Conservation (phyloP, 2,329 filamentous ascomycete species). For the Zasmidium cellare region DNA sequence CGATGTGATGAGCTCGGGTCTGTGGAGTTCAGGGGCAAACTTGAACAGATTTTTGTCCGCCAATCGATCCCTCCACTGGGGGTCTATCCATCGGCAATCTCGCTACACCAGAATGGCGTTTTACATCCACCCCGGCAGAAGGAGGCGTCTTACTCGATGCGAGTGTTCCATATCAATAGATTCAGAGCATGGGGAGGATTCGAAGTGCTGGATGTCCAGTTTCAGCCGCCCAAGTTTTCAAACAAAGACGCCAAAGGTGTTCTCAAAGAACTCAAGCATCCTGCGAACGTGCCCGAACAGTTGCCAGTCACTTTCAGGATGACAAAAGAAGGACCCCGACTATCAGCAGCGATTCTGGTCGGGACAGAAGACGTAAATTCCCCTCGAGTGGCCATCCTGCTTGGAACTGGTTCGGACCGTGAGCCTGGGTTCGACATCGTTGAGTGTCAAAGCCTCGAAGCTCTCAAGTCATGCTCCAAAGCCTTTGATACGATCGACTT, state of each 20-base stretch:
- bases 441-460: conserved; percentile 1
- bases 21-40: conserved; percentile 1
- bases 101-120: neutral
- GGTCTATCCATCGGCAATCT: neutral
- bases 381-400: conserved; percentile 3
- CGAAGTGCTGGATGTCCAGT: conserved; percentile 8
- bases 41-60: conserved; percentile 4
- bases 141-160: neutral
- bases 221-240: conserved; percentile 3
- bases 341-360: conserved; percentile 8
- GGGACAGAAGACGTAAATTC: neutral
- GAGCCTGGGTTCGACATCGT: conserved; percentile 12
- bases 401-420: conserved; percentile 2
- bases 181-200: conserved; percentile 8
- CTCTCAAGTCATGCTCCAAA: conserved; percentile 2
- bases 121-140: neutral
- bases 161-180: conserved; percentile 9
- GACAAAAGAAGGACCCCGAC: conserved; percentile 3
- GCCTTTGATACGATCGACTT: conserved; percentile 9
- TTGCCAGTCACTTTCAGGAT: conserved; percentile 6
- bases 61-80: conserved; percentile 3
- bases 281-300: conserved; percentile 2
- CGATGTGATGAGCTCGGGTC: conserved; percentile 14
- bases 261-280: conserved; percentile 2
- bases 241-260: neutral